Conservation (phyloP, 2,329 filamentous ascomycete genomes). For the Sporothrix pseudoabietina region DNA sequence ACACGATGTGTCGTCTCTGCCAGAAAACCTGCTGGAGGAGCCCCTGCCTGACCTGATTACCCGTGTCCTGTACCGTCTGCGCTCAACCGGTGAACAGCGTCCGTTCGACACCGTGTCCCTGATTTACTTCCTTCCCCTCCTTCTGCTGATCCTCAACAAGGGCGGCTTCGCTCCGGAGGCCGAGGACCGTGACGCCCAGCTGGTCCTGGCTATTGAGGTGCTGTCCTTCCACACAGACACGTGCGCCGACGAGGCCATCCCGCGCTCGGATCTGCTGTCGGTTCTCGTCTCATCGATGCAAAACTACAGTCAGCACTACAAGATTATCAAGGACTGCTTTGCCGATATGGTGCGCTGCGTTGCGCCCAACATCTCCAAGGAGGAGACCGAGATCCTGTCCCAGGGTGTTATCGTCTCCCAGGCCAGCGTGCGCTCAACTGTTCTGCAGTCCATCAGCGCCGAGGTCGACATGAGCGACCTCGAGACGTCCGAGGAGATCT, state of each 20-base stretch:
- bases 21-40: slow-evolving; percentile 73
- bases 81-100: slow-evolving; percentile 89
- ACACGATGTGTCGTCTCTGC: slow-evolving; percentile 71
- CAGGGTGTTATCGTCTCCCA: slow-evolving; percentile 79
- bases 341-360: slow-evolving; percentile 82
- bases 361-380: slow-evolving; percentile 72
- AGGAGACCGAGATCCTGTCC: slow-evolving; percentile 76
- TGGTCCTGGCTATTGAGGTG: slow-evolving; percentile 86
- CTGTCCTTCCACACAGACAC: slow-evolving; percentile 84
- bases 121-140: slow-evolving; percentile 80
- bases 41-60: slow-evolving; percentile 83
- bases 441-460: slow-evolving; percentile 85
- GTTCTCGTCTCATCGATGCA: slow-evolving; percentile 82
- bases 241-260: slow-evolving; percentile 73
- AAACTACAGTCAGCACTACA: slow-evolving; percentile 88
- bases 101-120: slow-evolving; percentile 87
- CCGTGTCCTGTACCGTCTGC: slow-evolving; percentile 83
- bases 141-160: slow-evolving; percentile 75
- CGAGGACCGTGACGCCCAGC: slow-evolving; percentile 85
- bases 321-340: slow-evolving; percentile 89
- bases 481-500: slow-evolving; percentile 85
- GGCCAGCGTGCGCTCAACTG: slow-evolving; percentile 75
- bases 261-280: slow-evolving; percentile 71
- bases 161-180: slow-evolving; percentile 72
- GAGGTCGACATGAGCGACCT: slow-evolving; percentile 91